phyloP scores from a whole-genome alignment of 176 grass and related monocot genomes.

The Thinopyrum elongatum region DNA sequence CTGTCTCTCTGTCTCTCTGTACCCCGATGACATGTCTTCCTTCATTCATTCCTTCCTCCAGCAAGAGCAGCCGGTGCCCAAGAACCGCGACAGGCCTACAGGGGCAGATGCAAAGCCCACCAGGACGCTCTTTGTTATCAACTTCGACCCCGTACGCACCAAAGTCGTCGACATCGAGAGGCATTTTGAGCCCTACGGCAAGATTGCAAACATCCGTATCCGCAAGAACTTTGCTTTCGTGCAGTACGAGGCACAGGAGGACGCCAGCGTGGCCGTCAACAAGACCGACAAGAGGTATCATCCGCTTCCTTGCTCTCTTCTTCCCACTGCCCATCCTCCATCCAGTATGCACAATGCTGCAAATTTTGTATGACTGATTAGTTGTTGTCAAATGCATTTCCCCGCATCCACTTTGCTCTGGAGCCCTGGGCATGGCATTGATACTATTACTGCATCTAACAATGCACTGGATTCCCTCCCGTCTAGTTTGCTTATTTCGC shows the following conservation, averaged over 20 bases:
- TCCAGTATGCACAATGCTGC: too few relatives aligned
- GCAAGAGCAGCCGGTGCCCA: slow-evolving; percentile 73
- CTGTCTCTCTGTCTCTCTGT: too few relatives aligned
- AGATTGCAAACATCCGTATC: slow-evolving; percentile 77
- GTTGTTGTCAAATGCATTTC: neutral
- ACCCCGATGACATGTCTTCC: too few relatives aligned
- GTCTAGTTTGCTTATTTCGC: neutral
- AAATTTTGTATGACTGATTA: too few relatives aligned
- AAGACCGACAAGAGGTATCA: slow-evolving; percentile 47
- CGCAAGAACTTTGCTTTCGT: slow-evolving; percentile 92
- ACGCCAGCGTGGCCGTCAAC: slow-evolving; percentile 72
- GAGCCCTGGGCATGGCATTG: neutral
- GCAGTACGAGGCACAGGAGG: slow-evolving; percentile 69
- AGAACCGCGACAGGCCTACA: slow-evolving; percentile 56
- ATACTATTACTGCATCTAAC: neutral
- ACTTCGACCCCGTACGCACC: slow-evolving; percentile 80
- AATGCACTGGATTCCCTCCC: neutral
- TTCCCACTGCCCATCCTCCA: neutral
- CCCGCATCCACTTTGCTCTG: neutral
- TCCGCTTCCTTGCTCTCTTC: too few relatives aligned
- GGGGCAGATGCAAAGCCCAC: slow-evolving; percentile 61
- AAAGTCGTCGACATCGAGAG: slow-evolving; percentile 64
- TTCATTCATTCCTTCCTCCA: neutral
- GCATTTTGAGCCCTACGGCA: slow-evolving; percentile 87
- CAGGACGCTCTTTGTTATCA: slow-evolving; percentile 84